Base-by-base conservation (phyloP, 306 rosid species). In the Spatholobus suberectus region DNA sequence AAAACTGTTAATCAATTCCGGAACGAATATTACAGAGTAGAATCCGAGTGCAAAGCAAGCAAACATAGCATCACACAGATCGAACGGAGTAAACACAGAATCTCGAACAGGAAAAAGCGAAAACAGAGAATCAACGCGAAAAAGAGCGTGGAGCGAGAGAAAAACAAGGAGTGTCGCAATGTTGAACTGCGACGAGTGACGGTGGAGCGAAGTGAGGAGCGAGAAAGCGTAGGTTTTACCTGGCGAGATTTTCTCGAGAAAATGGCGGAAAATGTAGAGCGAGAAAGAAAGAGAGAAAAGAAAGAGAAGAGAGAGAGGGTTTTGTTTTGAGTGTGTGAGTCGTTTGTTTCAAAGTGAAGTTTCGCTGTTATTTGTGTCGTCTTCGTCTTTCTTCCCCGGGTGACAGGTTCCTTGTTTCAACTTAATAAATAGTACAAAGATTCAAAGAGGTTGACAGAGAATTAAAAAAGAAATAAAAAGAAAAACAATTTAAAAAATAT, bases 261-360 rank as follows among this genome's bases (percentile, higher is more conserved):
- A 91, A 86, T 87, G 90, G 86, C 87, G 82, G 84, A 88, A 72
- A 85, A 79, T 52, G 63, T 8, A 80, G 86, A 76, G 76, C 0
- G 70, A 73, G 71, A 23, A n/a, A 13, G 73, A 41, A 32, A 62
- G 55, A 37, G 27, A 26, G 21, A 67, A 51, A 37, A 62, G 69
- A 37, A 51, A 29, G 37, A 59, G 59, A 57, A 43, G 75, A 23
- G 14, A 51, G 18, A 24, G 17, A 49, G 46, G 49, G 85, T 49
- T 38, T 6, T 17, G 1, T 55, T 43, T 55, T 70, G 6, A 29
- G 37, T n/a, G 46, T 80, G 89, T 82, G 61, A 46, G 38, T 78
- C 73, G 72, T 8, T 66, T 14, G 3, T 71, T 58, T 82, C 32
- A 1, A 37, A 67, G 58, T 70, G 78, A 80, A 80, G 78, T 46